Base-by-base conservation (phyloP, 1,139 yeast genomes). In the Yamadazyma friedrichii region DNA sequence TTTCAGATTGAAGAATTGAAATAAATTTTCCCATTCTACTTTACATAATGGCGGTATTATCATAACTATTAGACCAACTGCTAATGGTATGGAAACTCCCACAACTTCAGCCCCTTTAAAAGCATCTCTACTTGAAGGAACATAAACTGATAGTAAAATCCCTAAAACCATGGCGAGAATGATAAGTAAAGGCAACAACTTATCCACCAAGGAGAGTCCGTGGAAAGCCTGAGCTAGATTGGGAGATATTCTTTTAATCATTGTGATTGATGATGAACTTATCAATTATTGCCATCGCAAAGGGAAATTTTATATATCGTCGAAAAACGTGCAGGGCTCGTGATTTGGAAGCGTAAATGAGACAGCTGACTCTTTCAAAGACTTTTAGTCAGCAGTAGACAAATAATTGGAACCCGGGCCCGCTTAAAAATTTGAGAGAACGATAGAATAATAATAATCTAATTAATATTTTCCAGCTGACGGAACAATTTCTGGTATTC, bases 1-100 rank as follows among this genome's bases (percentile, higher is more conserved):
- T 40, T 43, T 44, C 37, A 32, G 31, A n/a, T 40, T 36, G 31
- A 57, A 44, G 33, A 54, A 48, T 13, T 36, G 36, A 33, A 45
- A 44, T 32, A 61, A 42, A 35, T 53, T 52, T 48, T 78, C 83
- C 72, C 76, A 78, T 50, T 70, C 65, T 10, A 79, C 76, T 46
- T 76, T 75, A 53, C 81, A 75, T 33, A 79, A 57, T 9, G 80
- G 80, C 2, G 84, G 84, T 13, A 74, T 61, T 80, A 79, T 78
- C 84, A 79, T 79, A 12, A 75, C 64, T 12, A 79, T 63, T 43
- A 78, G 55, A 0, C 84, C 84, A 9, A 77, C 58, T 1, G 79
- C 77, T 22, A 78, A 56, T 0, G 84, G 84, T 8, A 73, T 49
- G 1, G 70, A 59, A 2, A 67, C 73, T 9, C 61, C 44, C 43